Evolutionary conservation across 306 rosid species (phyloP).

Genomic region (Macrotyloma uniflorum): DNA sequence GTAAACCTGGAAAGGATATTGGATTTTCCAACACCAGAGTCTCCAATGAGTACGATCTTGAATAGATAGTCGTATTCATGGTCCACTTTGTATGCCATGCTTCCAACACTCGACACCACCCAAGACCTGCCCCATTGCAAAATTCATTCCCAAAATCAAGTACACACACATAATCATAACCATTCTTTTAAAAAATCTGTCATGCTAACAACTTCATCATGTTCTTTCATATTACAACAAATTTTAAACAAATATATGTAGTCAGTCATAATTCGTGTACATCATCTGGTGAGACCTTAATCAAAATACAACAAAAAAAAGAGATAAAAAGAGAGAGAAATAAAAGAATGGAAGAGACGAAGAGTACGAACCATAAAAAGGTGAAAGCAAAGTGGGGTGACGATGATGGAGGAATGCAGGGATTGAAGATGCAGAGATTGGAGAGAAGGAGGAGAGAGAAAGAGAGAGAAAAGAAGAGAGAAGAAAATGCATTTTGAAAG

Average conservation of each 20-base stretch:
- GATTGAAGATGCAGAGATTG: slow-evolving; percentile 29
- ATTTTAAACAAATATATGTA: neutral
- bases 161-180: neutral
- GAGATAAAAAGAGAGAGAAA: neutral
- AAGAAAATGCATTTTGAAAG: slow-evolving; percentile 41
- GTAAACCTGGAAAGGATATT: slow-evolving; percentile 84
- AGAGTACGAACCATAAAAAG: slow-evolving; percentile 36
- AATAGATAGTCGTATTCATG: slow-evolving; percentile 78
- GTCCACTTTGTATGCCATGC: slow-evolving; percentile 76
- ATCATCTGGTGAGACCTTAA: neutral
- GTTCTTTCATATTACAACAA: too few relatives aligned
- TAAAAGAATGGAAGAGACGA: neutral
- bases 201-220: neutral
- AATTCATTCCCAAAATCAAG: neutral
- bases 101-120: slow-evolving; percentile 52
- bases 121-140: slow-evolving; percentile 42
- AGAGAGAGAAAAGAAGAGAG: neutral
- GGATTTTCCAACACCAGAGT: slow-evolving; percentile 89
- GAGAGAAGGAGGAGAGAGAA: slow-evolving; percentile 8
- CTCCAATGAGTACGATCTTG: slow-evolving; percentile 81
- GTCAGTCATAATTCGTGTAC: neutral
- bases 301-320: neutral
- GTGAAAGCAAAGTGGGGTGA: slow-evolving; percentile 32
- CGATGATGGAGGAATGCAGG: slow-evolving; percentile 27
- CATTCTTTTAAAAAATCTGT: neutral